phyloP scores from a whole-genome alignment of 495 filamentous ascomycete species.

The Podospora didyma region DNA sequence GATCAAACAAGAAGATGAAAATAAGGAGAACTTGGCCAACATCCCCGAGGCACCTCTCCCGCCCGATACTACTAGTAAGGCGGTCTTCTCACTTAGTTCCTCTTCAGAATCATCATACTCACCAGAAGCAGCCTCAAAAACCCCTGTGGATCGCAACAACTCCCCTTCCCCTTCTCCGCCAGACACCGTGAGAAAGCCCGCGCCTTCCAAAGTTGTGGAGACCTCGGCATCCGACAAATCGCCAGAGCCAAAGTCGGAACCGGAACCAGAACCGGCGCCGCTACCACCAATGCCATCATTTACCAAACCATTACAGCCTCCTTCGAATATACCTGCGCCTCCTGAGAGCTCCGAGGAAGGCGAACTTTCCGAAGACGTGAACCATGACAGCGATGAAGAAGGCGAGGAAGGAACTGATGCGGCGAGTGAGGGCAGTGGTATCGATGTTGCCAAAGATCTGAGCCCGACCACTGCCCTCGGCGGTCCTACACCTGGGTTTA shows the following conservation, averaged over 20 bases:
- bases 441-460: constrained; percentile 66
- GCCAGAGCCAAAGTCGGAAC: constrained; percentile 10
- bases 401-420: constrained; percentile 42
- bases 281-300: constrained; percentile 22
- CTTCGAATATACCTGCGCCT: constrained; percentile 15
- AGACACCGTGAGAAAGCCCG: constrained; percentile 25
- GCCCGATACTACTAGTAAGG: constrained; percentile 72
- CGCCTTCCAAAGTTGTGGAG: constrained; percentile 11
- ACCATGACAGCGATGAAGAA: constrained; percentile 39
- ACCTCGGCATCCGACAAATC: constrained; percentile 1
- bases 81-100: constrained; percentile 59
- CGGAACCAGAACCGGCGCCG: constrained; percentile 18
- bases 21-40: constrained; percentile 29
- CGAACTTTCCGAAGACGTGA: constrained; percentile 17
- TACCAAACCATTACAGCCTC: constrained; percentile 23
- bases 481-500: constrained; percentile 51
- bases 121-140: constrained; percentile 34
- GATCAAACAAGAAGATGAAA: constrained; percentile 31
- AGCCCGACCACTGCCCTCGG: constrained; percentile 48
- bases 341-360: constrained; percentile 23
- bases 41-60: constrained; percentile 60
- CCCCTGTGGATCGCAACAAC: constrained; percentile 22
- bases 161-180: constrained; percentile 40
- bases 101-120: constrained; percentile 50
- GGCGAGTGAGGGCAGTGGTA: constrained; percentile 54